Conservation (phyloP, 2,329 filamentous ascomycete species). For the Epichloe gansuensis region DNA sequence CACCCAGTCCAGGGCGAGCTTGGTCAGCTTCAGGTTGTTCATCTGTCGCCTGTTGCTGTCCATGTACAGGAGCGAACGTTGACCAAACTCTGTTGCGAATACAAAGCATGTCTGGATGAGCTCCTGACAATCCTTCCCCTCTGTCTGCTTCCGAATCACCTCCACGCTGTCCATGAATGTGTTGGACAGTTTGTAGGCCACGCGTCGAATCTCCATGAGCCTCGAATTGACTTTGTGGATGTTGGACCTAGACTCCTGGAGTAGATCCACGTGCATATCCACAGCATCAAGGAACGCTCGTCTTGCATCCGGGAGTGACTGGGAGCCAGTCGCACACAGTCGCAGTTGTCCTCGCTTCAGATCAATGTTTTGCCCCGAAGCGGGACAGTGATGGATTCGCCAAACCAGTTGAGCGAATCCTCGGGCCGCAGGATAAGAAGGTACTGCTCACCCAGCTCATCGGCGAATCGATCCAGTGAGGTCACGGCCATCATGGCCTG, state of each 20-base stretch:
- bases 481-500: constrained; percentile 70
- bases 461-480: constrained; percentile 42
- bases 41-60: constrained; percentile 90
- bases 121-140: constrained; percentile 79
- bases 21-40: constrained; percentile 93
- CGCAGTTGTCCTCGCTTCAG: constrained; percentile 78
- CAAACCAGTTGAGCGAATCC: constrained; percentile 67
- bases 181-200: constrained; percentile 91
- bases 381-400: constrained; percentile 57
- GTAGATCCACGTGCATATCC: constrained; percentile 73
- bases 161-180: constrained; percentile 98
- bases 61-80: constrained; percentile 88
- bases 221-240: constrained; percentile 83
- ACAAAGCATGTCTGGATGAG: constrained; percentile 96
- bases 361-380: constrained; percentile 68
- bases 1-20: constrained; percentile 91
- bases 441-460: constrained; percentile 69
- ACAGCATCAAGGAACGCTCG: constrained; percentile 65
- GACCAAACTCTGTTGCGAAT: constrained; percentile 97
- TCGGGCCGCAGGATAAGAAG: constrained; percentile 78
- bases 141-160: constrained; percentile 76
- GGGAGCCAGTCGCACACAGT: constrained; percentile 78
- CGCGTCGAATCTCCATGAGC: constrained; percentile 87
- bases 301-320: constrained; percentile 67
- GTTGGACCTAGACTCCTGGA: constrained; percentile 88